Base-by-base conservation (phyloP, 768 basidiomycete genomes). In the Pleurotus tuoliensis region DNA sequence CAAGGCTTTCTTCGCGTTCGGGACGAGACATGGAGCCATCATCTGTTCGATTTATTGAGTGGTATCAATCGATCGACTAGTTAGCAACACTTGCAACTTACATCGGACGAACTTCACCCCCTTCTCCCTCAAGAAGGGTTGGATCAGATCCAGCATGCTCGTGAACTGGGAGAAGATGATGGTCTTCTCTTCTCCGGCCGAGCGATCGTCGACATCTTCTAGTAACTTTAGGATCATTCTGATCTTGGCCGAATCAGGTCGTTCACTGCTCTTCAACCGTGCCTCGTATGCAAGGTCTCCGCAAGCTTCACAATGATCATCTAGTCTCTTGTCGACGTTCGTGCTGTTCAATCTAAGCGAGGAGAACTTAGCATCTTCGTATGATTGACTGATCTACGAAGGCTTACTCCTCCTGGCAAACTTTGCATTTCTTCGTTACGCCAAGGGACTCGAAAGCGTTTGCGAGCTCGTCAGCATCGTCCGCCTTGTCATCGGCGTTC, bases 101-200 rank as follows among this genome's bases (percentile, higher is more conserved):
- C 96, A 98, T 67, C 94, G 82, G 25, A 90, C 90, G 67, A 82
- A 95, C 59, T 81, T 78, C 62, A 94, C 76, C 0, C 84, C 83
- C 11, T 78, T 74, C 2, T 82, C 79, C 25, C 74, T 75, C 70
- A 99, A 74, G 73, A 97, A 97, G 0, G 88, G 90, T 70, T 95
- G 84, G 45, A 97, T 78, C 56, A 98, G 67, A 68, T 95, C 85
- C 59, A 99, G 74, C 89, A 92, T 85, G 52, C 81, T 78, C 1
- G 96, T 98, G 60, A 92, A 92, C 66, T 97, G 95, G 0, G 92
- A 94, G 67, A 98, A 98, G 18, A 99, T 86, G 60, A 98, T 98
- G 0, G 94, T 96, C 80, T 98, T 99, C 67, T 97, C 93, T 58
- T 74, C 70, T 13, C 77, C 68, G 12, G 81, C 71, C 9, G 82